Evolutionary conservation across 1,284 basidiomycete species (phyloP).

Genomic region (Veloporphyrellus conicus): DNA sequence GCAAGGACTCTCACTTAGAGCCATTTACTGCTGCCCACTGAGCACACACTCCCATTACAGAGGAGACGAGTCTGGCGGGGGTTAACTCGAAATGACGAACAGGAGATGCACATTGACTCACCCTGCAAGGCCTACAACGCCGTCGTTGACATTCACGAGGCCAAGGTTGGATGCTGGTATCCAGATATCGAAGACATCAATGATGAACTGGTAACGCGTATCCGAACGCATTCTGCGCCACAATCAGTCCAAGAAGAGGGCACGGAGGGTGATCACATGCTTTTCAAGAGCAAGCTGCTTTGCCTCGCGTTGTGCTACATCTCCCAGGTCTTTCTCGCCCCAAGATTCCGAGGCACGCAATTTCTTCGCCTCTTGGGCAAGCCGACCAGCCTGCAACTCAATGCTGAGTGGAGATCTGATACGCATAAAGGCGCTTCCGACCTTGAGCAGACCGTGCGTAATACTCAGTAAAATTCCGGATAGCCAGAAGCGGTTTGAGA

Average conservation of each 20-base stretch:
- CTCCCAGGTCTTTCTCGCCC: constrained; percentile 63
- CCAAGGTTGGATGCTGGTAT: constrained; percentile 85
- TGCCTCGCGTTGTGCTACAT: constrained; percentile 63
- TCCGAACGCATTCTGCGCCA: constrained; percentile 55
- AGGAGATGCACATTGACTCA: constrained; percentile 36
- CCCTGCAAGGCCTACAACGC: constrained; percentile 80
- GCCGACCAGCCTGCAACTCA: constrained; percentile 47
- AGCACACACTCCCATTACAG: constrained; percentile 31
- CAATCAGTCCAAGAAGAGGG: constrained; percentile 9
- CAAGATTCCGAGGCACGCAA: constrained; percentile 42
- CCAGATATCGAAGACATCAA: constrained; percentile 82
- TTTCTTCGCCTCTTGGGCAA: constrained; percentile 56
- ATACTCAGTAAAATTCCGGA: constrained; percentile 81
- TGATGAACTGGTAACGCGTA: constrained; percentile 72
- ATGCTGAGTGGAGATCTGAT: neutral
- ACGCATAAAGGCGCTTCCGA: constrained; percentile 21
- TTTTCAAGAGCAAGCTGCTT: constrained; percentile 54
- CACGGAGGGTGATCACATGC: constrained; percentile 37
- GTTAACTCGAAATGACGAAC: constrained; percentile 5
- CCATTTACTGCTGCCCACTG: constrained; percentile 30
- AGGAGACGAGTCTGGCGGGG: constrained; percentile 23
- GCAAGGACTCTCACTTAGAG: constrained; percentile 17
- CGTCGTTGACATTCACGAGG: constrained; percentile 80
- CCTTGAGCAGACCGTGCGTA: constrained; percentile 65
- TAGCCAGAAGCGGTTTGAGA: constrained; percentile 88